Evolutionary conservation across 2,329 filamentous ascomycete genomes (phyloP), one percentile per base, ranked within the genome.

Genomic region (Neoscytalidium dimidiatum): DNA sequence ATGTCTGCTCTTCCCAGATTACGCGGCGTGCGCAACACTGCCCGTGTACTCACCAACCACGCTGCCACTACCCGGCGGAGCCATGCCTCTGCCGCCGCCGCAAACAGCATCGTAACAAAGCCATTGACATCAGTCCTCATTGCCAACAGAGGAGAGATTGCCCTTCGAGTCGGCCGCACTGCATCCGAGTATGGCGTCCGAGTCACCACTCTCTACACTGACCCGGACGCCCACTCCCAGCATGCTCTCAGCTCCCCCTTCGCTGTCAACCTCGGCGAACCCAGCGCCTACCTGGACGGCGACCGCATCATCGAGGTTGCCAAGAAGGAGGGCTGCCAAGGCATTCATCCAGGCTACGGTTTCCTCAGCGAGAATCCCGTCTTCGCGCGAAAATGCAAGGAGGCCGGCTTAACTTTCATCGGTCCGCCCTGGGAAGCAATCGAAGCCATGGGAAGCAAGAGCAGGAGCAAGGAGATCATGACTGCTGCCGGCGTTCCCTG

Each of bases 121-220:
- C 61, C 61, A 11, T 46, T 86, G 60, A 88, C 88, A 64, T 96
- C 93, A 8, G 91, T 98, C 46, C 85, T 99, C 26, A 98, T 99
- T 75, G 95, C 95, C 62, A 99, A 99, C 77, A 90, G 95, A 71
- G 95, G 95, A 71, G 95, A 99, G 80, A 99, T 99, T 71, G 95
- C 95, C 57, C 84, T 99, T 67, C 91, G 95, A 70, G 95, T 99
- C 70, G 91, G 94, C 69, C 88, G 89, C 69, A 99, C 95, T 23
- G 95, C 95, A 35, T 85, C 91, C 58, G 88, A 90, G 68, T 90
- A 97, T 74, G 94, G 95, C 65, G 96, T 99, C 74, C 88, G 89
- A 67, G 96, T 94, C 19, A 97, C 94, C 0, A 97, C 94, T 0
- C 86, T 99, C 66, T 99, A 97, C 79, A 99, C 95, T 7, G 92